phyloP scores from a whole-genome alignment of 345 rosid genomes.

The Moricandia arvensis region DNA sequence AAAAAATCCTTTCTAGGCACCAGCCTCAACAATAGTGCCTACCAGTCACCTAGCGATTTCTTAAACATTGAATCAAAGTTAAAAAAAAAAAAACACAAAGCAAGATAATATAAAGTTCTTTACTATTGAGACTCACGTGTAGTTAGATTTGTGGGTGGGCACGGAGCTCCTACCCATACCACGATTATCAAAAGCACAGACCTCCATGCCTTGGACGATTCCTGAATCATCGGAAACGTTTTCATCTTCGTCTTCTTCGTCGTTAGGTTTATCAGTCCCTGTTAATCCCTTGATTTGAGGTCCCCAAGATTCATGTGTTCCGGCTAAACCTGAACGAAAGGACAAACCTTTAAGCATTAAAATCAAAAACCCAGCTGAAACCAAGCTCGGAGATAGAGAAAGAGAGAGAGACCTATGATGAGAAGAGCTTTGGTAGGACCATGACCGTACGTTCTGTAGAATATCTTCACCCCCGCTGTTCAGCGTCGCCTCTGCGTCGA shows the following conservation, averaged over 20 bases:
- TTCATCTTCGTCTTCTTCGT: no score
- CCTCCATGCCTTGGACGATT: constrained; percentile 50
- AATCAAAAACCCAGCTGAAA: neutral
- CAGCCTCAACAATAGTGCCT: no score
- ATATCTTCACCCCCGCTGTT: constrained; percentile 56
- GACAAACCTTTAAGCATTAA: neutral
- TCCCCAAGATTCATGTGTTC: constrained; percentile 86
- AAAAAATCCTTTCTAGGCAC: no score
- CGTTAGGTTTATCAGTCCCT: constrained; percentile 58
- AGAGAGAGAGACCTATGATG: constrained; percentile 55
- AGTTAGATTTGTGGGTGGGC: constrained; percentile 59
- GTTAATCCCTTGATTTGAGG: constrained; percentile 77
- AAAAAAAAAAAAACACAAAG: no score
- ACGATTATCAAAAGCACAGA: constrained; percentile 93
- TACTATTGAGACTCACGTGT: constrained; percentile 57
- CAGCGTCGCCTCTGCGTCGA: constrained; percentile 32
- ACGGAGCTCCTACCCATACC: constrained; percentile 94
- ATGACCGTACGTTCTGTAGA: constrained; percentile 78
- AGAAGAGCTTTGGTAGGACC: constrained; percentile 83
- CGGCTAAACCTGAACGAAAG: constrained; percentile 74
- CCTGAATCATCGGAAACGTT: no score
- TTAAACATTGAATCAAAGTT: no score
- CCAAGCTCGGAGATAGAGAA: neutral
- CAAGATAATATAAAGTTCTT: neutral
- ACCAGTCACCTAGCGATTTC: no score